Evolutionary conservation across 2,329 filamentous ascomycete genomes (phyloP).

Genomic region (Xylaria sp.): DNA sequence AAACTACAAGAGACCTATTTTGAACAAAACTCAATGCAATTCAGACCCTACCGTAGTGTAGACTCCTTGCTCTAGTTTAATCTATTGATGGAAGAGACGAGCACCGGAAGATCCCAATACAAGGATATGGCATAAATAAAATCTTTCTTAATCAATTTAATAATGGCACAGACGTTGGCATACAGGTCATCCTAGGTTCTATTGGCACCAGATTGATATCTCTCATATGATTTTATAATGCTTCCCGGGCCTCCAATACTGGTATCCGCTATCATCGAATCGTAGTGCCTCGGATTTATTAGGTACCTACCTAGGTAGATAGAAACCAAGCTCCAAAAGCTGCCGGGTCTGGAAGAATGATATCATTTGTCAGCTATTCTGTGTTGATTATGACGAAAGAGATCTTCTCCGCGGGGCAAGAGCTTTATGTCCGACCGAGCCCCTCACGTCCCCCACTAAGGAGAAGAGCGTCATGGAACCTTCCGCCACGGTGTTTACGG

Average conservation of each 20-base stretch:
- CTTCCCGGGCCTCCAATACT: background rate
- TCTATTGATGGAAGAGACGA: background rate
- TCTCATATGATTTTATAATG: background rate
- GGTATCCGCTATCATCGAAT: background rate
- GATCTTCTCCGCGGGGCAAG: conserved; percentile 40
- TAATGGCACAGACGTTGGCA: no score
- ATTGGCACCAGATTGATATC: background rate
- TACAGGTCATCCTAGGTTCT: background rate
- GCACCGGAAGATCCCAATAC: background rate
- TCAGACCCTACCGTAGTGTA: background rate
- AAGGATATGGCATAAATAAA: background rate
- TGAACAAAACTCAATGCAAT: background rate
- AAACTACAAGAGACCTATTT: background rate
- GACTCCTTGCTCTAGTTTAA: background rate
- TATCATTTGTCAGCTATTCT: conserved; percentile 47
- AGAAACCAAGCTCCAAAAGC: conserved; percentile 33
- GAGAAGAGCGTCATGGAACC: conserved; percentile 14
- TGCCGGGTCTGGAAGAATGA: conserved; percentile 36
- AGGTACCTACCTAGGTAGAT: background rate
- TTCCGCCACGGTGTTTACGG: conserved; percentile 6
- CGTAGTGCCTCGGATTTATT: conserved; percentile 23
- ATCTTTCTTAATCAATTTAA: no score
- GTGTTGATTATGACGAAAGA: conserved; percentile 43
- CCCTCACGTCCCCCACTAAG: conserved; percentile 23
- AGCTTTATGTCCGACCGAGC: conserved; percentile 29